phyloP scores from a whole-genome alignment of 1,139 yeast species.

The Yamadazyma mexicana region DNA sequence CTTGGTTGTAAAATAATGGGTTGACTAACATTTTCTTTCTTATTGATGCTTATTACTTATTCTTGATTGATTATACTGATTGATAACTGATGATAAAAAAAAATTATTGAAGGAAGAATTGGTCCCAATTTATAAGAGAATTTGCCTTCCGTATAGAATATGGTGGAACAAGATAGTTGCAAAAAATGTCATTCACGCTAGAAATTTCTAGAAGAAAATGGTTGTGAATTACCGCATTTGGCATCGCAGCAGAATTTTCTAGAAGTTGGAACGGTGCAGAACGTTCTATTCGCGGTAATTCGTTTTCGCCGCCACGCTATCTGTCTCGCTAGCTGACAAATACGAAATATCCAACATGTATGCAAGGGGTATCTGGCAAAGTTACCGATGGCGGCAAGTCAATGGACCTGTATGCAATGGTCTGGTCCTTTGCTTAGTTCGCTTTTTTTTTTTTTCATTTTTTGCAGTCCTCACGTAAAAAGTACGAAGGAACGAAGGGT shows the following conservation, averaged over 20 bases:
- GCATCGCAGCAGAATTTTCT: slow-evolving; percentile 8
- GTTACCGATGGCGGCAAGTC: no score
- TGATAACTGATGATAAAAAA: neutral
- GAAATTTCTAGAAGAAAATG: slow-evolving; percentile 1
- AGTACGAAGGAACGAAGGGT: no score
- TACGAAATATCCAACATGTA: no score
- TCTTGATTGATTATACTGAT: neutral
- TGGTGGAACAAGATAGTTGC: slow-evolving; percentile 7
- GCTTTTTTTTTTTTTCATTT: no score
- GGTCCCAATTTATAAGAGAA: slow-evolving; percentile 5
- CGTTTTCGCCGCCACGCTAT: no score
- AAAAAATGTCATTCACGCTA: slow-evolving; percentile 1
- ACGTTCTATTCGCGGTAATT: slow-evolving; percentile 2
- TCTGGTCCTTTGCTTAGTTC: no score
- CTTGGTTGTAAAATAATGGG: slow-evolving; percentile 17
- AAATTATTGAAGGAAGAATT: neutral
- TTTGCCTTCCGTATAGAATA: slow-evolving; percentile 7
- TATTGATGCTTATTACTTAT: neutral
- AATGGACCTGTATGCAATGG: no score
- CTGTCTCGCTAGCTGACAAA: no score
- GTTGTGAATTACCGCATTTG: slow-evolving; percentile 2
- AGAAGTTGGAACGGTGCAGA: slow-evolving; percentile 6
- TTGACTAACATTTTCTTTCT: slow-evolving; percentile 17
- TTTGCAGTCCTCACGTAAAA: no score
- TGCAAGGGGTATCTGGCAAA: no score